These are phyloP conservation scores for Arthrobotrys pseudoclavata DNA, from an alignment of 2,329 filamentous ascomycete genomes.

Conservation along the genomic window DNA sequence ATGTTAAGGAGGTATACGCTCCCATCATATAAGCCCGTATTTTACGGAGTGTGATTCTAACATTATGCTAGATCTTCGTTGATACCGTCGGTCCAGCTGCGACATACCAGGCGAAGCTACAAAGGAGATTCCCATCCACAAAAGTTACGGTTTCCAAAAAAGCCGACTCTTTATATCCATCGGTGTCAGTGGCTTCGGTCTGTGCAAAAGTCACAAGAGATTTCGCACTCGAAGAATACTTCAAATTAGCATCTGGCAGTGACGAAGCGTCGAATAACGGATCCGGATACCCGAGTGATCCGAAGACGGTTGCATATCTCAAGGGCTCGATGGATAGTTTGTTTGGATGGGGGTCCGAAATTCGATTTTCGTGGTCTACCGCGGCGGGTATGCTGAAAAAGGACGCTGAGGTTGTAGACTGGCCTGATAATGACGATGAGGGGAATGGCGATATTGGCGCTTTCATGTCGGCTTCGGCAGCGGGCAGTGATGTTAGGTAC, in stretches of 20 bases:
- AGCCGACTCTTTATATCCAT: conserved; percentile 91
- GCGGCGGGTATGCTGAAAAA: conserved; percentile 95
- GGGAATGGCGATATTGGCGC: conserved; percentile 63
- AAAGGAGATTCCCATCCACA: conserved; percentile 83
- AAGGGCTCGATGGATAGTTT: conserved; percentile 88
- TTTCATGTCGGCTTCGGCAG: conserved; percentile 10
- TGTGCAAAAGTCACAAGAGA: conserved; percentile 97
- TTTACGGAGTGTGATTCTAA: conserved; percentile 2
- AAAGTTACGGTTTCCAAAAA: conserved; percentile 86
- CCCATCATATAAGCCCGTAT: not conserved
- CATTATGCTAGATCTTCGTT: conserved; percentile 78
- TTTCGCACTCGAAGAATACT: conserved; percentile 77
- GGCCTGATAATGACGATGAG: conserved; percentile 79
- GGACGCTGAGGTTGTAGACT: conserved; percentile 80
- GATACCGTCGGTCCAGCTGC: conserved; percentile 89
- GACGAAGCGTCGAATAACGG: conserved; percentile 75
- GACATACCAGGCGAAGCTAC: conserved; percentile 85
- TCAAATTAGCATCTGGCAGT: conserved; percentile 17
- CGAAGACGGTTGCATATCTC: conserved; percentile 83
- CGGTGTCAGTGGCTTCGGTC: conserved; percentile 91
- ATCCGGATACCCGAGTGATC: conserved; percentile 92
- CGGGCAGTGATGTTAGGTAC: conserved; percentile 22
- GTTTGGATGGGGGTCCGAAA: conserved; percentile 95
- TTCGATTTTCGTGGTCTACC: conserved; percentile 95
- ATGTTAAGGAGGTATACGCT: conserved; percentile 74